Evolutionary conservation across 495 filamentous ascomycete species (phyloP), one percentile per base, ranked within the genome.

Genomic region (Jackrogersella multiformis): DNA sequence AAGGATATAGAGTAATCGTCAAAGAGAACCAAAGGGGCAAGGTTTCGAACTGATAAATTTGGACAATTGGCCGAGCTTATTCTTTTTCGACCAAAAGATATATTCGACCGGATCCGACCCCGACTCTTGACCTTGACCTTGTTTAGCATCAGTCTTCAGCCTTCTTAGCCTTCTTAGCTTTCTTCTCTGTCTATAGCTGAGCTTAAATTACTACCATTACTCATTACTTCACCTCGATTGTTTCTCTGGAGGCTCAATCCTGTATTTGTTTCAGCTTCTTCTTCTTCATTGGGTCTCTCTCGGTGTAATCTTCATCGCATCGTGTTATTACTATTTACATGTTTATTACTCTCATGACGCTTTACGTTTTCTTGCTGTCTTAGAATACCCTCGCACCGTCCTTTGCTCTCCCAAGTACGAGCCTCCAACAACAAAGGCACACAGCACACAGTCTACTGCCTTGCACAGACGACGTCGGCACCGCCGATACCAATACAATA

Each of bases 351-450:
- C 23, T 70, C 38, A 70, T 62, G 61, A 70, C 57, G 51, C 36
- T 65, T 62, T 61, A 70, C 61, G 67, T 45, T 70, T 57, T 66
- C 32, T 15, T 62, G 34, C 53, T 66, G 36, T 70, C 28, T 69
- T 69, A 70, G 67, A 70, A 70, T 70, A 70, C 61, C 67, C 61
- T 70, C 61, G 61, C 53, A 70, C 56, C 35, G 56, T 61, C 24
- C 38, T 52, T 24, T 59, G 39, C 38, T 48, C 38, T 41, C 52
- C 54, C 18, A 61, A 48, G 61, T 61, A 69, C 55, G 61, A 56
- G 6, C 52, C 52, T 62, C 23, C 36, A 44, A 57, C 56, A 51
- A 53, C 56, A 61, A 24, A 16, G 13, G 20, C 38, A 42, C 38
- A 12, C 41, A 44, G 7, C 41, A 44, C 59, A 58, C 24, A 53